Percentiles rank a stretch among this genome's conserved stretches.
phyloP scores from a whole-genome alignment of 768 basidiomycete species.

The Tricholomella constricta region DNA sequence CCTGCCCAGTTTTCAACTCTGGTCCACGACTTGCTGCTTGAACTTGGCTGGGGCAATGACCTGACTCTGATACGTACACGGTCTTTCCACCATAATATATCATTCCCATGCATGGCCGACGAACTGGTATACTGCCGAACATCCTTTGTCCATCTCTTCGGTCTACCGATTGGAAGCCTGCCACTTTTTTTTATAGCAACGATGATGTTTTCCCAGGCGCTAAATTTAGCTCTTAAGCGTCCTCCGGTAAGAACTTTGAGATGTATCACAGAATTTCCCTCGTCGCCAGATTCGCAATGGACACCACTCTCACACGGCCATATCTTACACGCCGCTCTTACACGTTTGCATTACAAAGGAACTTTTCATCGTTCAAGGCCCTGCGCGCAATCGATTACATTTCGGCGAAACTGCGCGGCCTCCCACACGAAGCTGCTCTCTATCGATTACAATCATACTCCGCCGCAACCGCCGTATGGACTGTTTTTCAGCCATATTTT shows the following conservation, averaged over 20 bases:
- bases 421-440: not conserved
- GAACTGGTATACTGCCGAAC: not conserved
- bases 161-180: conserved; percentile 7
- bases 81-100: not conserved
- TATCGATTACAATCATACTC: not conserved
- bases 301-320: not conserved
- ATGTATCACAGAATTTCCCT: not conserved
- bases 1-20: not conserved
- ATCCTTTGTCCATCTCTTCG: not conserved
- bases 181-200: not conserved
- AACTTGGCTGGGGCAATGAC: no score
- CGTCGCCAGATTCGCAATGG: not conserved
- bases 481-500: not conserved
- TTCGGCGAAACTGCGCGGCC: not conserved
- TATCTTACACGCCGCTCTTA: not conserved
- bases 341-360: not conserved
- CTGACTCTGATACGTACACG: no score
- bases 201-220: conserved; percentile 5
- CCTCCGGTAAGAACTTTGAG: not conserved
- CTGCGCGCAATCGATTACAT: not conserved
- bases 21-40: not conserved
- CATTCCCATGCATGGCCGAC: not conserved
- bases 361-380: not conserved
- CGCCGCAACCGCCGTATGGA: not conserved
- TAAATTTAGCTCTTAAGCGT: conserved; percentile 3